phyloP scores from a whole-genome alignment of 805 yeast genomes.

The Cyberlindnera maclurae region DNA sequence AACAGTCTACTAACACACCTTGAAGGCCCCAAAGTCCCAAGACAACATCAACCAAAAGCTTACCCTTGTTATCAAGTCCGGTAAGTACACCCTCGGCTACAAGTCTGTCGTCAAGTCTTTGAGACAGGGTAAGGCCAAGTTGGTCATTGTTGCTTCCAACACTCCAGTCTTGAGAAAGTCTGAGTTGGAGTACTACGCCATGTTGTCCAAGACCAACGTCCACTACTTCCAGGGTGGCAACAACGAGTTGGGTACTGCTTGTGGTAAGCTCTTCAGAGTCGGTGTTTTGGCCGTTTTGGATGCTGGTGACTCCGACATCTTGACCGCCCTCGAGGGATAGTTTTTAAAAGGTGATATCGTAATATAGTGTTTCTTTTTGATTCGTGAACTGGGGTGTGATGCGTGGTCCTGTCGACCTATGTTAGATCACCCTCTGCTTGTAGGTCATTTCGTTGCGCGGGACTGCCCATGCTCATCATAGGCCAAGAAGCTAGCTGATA shows the following conservation, averaged over 20 bases:
- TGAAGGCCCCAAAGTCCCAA: constrained; percentile 89
- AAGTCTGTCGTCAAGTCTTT: constrained; percentile 97
- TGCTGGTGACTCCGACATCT: constrained; percentile 99
- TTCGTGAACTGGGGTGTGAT: not conserved
- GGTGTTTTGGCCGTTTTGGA: constrained; percentile 94
- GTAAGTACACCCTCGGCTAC: constrained; percentile 99
- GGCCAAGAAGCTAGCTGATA: too few species aligned
- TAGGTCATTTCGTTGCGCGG: too few species aligned
- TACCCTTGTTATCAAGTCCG: constrained; percentile 97
- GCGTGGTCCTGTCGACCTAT: not conserved
- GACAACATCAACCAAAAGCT: constrained; percentile 97
- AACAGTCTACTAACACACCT: constrained; percentile 32
- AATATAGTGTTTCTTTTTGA: not conserved
- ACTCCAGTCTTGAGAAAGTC: constrained; percentile 99
- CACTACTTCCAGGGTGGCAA: constrained; percentile 99
- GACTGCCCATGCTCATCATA: too few species aligned
- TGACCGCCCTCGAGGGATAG: constrained; percentile 41
- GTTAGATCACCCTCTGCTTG: too few species aligned
- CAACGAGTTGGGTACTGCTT: constrained; percentile 99
- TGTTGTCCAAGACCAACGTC: constrained; percentile 93
- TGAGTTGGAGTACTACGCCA: constrained; percentile 99
- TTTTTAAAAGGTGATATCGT: constrained; percentile 3
- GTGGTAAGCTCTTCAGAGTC: constrained; percentile 99
- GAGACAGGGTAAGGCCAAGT: constrained; percentile 98
- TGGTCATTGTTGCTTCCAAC: constrained; percentile 96